Evolutionary conservation across 441 rosid genomes (phyloP), one percentile per base, ranked within the genome.

Genomic region (Biscutella auriculata): DNA sequence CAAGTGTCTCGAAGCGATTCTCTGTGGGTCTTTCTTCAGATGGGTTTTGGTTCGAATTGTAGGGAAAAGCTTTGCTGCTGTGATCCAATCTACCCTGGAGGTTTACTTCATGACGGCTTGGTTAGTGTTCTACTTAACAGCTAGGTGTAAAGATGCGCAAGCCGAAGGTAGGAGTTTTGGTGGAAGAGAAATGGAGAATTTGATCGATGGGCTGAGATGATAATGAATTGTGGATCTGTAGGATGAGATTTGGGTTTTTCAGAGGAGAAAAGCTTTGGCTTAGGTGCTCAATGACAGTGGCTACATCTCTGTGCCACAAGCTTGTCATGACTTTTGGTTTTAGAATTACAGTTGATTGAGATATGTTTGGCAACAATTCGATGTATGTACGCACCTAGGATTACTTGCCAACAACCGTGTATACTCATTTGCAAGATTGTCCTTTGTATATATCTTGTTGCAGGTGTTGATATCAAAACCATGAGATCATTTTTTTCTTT

Each of bases 101-200:
- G 86, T 91, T 60, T 91, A 81, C 57, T 88, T 91, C 71, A 88
- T 80, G 91, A 77, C 83, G 48, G 96, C 82, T 30, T 91, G 98
- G 98, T 74, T 88, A 73, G 73, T 84, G 63, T 91, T 81, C 62
- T 88, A 85, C 79, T 76, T 91, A 40, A 82, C 81, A 17, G 84
- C 79, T 34, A 82, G 85, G 71, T 81, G 77, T 73, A 80, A 73
- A 76, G 91, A 88, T 53, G 95, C 89, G 19, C 70, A 67, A 42
- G 37, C 70, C 6, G 78, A 74, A 37, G 88, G 89, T 43, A 80
- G 86, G 65, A 80, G 84, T 61, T 85, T 85, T 55, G 96, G 89
- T 60, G 75, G 83, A 63, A 75, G 95, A 77, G 96, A 91, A 66
- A 71, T 91, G 74, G 95, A 85, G 72, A 85, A 75, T 25, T 75